These are phyloP conservation scores for Colletotrichum incanum DNA, from an alignment of 2,329 filamentous ascomycete genomes.

Conservation along the genomic window DNA sequence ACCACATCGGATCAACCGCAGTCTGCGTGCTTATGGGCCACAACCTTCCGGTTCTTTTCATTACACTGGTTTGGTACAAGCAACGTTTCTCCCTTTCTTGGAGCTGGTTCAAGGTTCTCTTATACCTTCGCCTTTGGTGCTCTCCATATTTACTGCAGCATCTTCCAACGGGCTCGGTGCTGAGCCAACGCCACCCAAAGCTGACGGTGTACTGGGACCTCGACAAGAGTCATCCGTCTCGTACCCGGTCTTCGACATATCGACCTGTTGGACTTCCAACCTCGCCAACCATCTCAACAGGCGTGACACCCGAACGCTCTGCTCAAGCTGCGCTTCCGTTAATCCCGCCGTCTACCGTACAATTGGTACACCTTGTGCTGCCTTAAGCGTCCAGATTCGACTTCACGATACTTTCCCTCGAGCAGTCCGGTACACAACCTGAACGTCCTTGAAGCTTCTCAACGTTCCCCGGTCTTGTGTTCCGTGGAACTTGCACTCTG, in stretches of 20 bases:
- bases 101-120: background rate
- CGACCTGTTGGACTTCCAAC: background rate
- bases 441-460: background rate
- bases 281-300: background rate
- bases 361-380: too few relatives aligned
- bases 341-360: background rate
- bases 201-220: background rate
- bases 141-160: background rate
- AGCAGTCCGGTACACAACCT: background rate
- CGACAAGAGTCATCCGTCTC: background rate
- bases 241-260: background rate
- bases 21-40: constrained; percentile 1
- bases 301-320: background rate
- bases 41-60: background rate
- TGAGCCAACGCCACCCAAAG: background rate
- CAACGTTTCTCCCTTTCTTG: background rate
- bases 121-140: background rate
- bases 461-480: background rate
- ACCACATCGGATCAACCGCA: background rate
- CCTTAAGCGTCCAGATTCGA: background rate
- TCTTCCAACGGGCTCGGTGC: background rate
- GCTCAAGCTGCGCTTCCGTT: background rate
- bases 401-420: background rate
- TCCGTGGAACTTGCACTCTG: background rate
- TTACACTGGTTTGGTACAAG: background rate